Evolutionary conservation across 371 early-diverging fungal genomes (phyloP).

Genomic region (Ordospora colligata): DNA sequence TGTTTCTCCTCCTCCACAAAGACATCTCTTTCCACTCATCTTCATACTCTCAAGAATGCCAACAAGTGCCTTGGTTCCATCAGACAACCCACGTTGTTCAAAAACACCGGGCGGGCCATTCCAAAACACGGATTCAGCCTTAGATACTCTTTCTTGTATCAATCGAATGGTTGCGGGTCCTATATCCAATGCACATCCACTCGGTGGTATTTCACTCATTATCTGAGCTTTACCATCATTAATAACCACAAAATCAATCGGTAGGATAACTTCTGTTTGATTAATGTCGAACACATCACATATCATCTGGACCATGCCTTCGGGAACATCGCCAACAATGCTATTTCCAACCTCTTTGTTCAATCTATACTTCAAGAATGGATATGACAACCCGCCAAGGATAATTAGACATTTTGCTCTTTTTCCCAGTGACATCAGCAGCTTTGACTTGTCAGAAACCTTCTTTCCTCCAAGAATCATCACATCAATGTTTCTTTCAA

Average conservation of each 20-base stretch:
- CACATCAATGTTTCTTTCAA: slow-evolving; percentile 66
- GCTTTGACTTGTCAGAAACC: slow-evolving; percentile 90
- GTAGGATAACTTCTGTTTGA: slow-evolving; percentile 74
- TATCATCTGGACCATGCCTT: slow-evolving; percentile 70
- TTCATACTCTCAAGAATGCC: slow-evolving; percentile 73
- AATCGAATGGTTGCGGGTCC: slow-evolving; percentile 71
- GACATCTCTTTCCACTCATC: slow-evolving; percentile 66
- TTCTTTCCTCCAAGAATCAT: slow-evolving; percentile 96
- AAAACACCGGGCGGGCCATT: slow-evolving; percentile 93
- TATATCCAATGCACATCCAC: slow-evolving; percentile 72
- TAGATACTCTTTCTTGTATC: slow-evolving; percentile 67
- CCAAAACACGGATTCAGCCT: slow-evolving; percentile 86
- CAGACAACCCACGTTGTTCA: slow-evolving; percentile 80
- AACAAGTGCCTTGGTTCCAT: slow-evolving; percentile 73
- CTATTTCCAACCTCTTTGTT: slow-evolving; percentile 65
- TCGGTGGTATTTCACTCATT: not conserved
- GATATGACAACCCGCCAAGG: slow-evolving; percentile 91
- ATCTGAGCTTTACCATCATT: slow-evolving; percentile 68
- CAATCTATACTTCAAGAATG: slow-evolving; percentile 79
- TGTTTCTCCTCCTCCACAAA: slow-evolving; percentile 90
- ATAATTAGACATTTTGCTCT: slow-evolving; percentile 70
- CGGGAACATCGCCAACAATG: slow-evolving; percentile 63
- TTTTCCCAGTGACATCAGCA: slow-evolving; percentile 71
- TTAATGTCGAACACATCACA: slow-evolving; percentile 74
- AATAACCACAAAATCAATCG: slow-evolving; percentile 77